A percentile compares a stretch with the other conserved stretches of the same genome.
Evolutionary conservation across 2,329 filamentous ascomycete genomes (phyloP).

Genomic region (Claviceps humidiphila): DNA sequence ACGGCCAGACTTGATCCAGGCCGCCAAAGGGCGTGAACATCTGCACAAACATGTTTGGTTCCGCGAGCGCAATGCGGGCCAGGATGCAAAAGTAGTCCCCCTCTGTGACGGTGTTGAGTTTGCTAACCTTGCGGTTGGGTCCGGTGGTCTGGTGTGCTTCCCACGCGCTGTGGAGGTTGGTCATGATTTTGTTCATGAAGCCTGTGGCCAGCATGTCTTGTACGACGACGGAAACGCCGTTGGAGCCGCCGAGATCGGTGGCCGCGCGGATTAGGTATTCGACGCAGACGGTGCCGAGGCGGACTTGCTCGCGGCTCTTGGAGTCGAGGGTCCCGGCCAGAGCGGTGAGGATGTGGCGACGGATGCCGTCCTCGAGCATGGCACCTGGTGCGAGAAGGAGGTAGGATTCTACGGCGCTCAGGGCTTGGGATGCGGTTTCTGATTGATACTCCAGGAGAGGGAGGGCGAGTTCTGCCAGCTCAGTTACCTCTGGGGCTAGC

Average conservation of each 20-base stretch:
- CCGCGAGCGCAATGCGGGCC: constrained; percentile 61
- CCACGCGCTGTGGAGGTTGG: constrained; percentile 53
- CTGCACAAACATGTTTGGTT: constrained; percentile 53
- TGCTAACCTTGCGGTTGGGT: constrained; percentile 55
- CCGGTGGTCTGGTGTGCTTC: constrained; percentile 71
- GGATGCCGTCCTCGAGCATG: constrained; percentile 44
- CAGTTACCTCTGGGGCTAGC: constrained; percentile 46
- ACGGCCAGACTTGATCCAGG: constrained; percentile 41
- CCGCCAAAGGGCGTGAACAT: constrained; percentile 35
- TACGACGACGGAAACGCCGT: constrained; percentile 49
- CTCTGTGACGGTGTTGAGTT: constrained; percentile 62
- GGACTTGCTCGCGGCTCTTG: constrained; percentile 43
- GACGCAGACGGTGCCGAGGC: constrained; percentile 45
- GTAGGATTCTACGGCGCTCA: constrained; percentile 57
- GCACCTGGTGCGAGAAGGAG: constrained; percentile 56
- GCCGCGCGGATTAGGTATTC: constrained; percentile 54
- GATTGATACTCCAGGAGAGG: constrained; percentile 54
- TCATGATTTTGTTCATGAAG: constrained; percentile 50
- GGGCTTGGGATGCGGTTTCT: constrained; percentile 46
- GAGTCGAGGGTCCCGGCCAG: constrained; percentile 37
- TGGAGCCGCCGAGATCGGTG: constrained; percentile 44
- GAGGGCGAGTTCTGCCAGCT: constrained; percentile 48
- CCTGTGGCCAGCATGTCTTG: constrained; percentile 51
- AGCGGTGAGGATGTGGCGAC: constrained; percentile 34
- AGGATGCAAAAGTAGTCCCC: constrained; percentile 79